Conservation (phyloP, 2,329 filamentous ascomycete genomes). For the Calonectria pauciramosa region DNA sequence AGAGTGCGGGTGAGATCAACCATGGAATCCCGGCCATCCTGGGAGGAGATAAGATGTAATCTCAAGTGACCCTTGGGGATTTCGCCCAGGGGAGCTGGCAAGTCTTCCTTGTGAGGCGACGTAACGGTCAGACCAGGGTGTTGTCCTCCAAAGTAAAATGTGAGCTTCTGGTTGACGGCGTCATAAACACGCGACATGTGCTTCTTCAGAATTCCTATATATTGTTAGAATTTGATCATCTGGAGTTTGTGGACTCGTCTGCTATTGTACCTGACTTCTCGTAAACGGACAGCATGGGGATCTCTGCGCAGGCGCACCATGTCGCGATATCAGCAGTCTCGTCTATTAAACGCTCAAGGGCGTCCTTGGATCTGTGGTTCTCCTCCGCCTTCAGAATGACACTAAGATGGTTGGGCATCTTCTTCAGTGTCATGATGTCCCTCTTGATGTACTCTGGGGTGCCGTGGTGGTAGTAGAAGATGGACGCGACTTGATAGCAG, state of each 20-base stretch:
- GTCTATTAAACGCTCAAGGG: slow-evolving; percentile 86
- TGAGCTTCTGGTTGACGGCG: slow-evolving; percentile 82
- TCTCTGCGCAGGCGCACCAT: slow-evolving; percentile 92
- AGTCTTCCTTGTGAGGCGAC: slow-evolving; percentile 58
- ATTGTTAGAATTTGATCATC: slow-evolving; percentile 24
- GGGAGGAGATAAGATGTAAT: slow-evolving; percentile 85
- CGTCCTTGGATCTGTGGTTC: slow-evolving; percentile 77
- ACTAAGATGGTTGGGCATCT: slow-evolving; percentile 88
- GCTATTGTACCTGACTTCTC: slow-evolving; percentile 82
- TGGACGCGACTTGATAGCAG: slow-evolving; percentile 81
- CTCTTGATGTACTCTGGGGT: slow-evolving; percentile 92
- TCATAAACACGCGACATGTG: slow-evolving; percentile 89
- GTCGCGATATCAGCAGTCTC: slow-evolving; percentile 93
- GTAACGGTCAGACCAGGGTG: slow-evolving; percentile 77
- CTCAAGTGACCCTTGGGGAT: slow-evolving; percentile 60
- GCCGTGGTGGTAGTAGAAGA: slow-evolving; percentile 95
- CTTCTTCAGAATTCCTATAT: slow-evolving; percentile 85
- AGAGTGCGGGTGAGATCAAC: slow-evolving; percentile 96
- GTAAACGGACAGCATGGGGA: slow-evolving; percentile 90
- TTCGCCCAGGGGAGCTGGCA: slow-evolving; percentile 46
- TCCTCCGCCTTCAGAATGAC: slow-evolving; percentile 84
- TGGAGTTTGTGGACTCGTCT: background rate
- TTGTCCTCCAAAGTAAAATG: slow-evolving; percentile 86
- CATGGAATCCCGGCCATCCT: slow-evolving; percentile 92
- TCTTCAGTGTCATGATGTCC: slow-evolving; percentile 82